Conservation (phyloP, 768 basidiomycete genomes). For the Tricholoma saponaceum region DNA sequence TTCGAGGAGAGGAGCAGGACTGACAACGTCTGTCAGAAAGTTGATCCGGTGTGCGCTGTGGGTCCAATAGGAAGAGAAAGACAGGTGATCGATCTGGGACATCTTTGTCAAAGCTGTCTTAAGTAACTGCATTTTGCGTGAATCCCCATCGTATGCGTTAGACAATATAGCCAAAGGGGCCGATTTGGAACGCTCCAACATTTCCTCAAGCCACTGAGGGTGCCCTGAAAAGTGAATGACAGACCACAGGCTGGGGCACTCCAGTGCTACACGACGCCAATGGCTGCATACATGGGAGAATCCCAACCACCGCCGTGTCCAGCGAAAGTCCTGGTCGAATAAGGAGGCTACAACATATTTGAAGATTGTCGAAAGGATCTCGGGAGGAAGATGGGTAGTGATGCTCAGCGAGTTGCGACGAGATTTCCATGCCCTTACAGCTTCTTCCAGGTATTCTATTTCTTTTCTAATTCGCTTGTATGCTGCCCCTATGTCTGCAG, state of each 20-base stretch:
- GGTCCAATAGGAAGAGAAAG: too few species aligned
- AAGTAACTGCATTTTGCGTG: too few species aligned
- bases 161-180: conserved; percentile 5
- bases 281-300: conserved; percentile 6
- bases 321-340: too few species aligned
- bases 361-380: conserved; percentile 5
- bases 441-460: not conserved
- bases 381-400: conserved; percentile 3
- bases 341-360: not conserved
- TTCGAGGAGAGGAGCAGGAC: conserved; percentile 3
- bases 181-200: conserved; percentile 4
- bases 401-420: conserved; percentile 4
- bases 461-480: not conserved
- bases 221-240: not conserved
- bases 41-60: too few species aligned
- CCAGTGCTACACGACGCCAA: conserved; percentile 6
- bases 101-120: not conserved
- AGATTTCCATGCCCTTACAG: not conserved
- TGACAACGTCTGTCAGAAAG: not conserved
- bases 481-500: conserved; percentile 4
- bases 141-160: too few species aligned
- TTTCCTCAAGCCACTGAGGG: not conserved
- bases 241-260: conserved; percentile 1
- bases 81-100: too few species aligned
- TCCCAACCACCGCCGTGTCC: not conserved